A percentile compares a stretch with the other conserved stretches of the same genome.
phyloP scores from a whole-genome alignment of 169 alveolate genomes.

The Amoebophrya sp. region DNA sequence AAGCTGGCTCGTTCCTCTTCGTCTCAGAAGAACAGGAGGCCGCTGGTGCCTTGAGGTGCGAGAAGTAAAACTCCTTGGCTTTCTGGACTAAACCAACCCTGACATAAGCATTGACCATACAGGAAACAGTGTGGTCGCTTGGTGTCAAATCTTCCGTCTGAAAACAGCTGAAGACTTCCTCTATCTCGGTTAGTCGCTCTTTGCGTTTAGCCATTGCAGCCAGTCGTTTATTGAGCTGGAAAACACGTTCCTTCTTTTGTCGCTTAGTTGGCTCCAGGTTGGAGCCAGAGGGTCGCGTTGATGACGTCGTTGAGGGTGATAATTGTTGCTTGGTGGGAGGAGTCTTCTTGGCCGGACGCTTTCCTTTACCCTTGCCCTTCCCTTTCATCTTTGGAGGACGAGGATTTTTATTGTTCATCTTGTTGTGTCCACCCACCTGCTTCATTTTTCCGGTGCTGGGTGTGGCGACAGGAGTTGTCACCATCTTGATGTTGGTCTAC shows the following conservation, averaged over 20 bases:
- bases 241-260: neutral
- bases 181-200: neutral
- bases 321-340: neutral
- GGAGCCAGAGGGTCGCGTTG: neutral
- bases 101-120: neutral
- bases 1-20: neutral
- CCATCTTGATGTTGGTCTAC: no score
- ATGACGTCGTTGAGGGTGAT: neutral
- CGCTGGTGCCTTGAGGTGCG: no score
- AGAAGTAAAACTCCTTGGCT: neutral
- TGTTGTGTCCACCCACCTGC: no score
- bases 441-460: no score
- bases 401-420: no score
- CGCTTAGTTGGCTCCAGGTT: neutral
- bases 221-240: neutral
- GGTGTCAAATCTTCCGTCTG: neutral
- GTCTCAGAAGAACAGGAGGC: no score
- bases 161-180: neutral
- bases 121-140: neutral
- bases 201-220: neutral
- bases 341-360: neutral
- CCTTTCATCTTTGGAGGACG: neutral
- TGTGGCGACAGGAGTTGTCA: no score
- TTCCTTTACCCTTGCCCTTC: neutral
- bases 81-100: neutral